Base-by-base conservation (phyloP, 176 grass and related monocot genomes). In the Aegilops tauschii region DNA sequence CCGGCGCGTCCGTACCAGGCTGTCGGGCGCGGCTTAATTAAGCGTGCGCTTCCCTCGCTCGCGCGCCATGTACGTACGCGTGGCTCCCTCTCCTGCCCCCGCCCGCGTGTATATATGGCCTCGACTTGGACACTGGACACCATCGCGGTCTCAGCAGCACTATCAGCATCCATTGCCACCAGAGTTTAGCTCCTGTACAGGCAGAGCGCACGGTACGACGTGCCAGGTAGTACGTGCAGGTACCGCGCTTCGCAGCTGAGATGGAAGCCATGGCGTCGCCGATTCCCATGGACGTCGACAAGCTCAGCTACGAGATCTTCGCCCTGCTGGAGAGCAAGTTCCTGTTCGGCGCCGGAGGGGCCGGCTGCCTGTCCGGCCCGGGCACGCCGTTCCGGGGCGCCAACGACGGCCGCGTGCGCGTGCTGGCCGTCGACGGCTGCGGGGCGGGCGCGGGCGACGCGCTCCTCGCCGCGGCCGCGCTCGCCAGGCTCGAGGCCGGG, bases 341-440 rank as follows among this genome's bases (percentile, higher is more conserved):
- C 88, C 59, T 95, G 4, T 92, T 95, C 65, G 90, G 90, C 56
- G 42, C 23, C 13, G 45, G 42, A 0, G 79, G 32, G n/a, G 66
- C 69, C 2, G 69, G 81, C 7, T 67, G 59, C 63, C 37, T 83
- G 8, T 82, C 88, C n/a, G 54, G 73, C 1, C 61, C 90, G 6
- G 66, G 62, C 0, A 79, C 93, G 47, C 42, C 68, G 25, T 34
- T 78, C 5, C 37, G 58, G 0, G 16, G 71, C 1, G 71, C 62
- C 31, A 30, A 13, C 23, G 68, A 78, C 0, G 87, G 87, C 0
- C 82, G 88, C 17, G 95, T 97, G 80, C 68, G 92, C 3, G 87
- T 97, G 73, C 92, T 97, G 8, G 84, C 92, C 69, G 84, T 97
- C 69, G 95, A 97, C 65, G 92, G 95, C 18, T 91, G 88, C 69